phyloP scores from a whole-genome alignment of 1,284 basidiomycete genomes.

The Malassezia brasiliensis region DNA sequence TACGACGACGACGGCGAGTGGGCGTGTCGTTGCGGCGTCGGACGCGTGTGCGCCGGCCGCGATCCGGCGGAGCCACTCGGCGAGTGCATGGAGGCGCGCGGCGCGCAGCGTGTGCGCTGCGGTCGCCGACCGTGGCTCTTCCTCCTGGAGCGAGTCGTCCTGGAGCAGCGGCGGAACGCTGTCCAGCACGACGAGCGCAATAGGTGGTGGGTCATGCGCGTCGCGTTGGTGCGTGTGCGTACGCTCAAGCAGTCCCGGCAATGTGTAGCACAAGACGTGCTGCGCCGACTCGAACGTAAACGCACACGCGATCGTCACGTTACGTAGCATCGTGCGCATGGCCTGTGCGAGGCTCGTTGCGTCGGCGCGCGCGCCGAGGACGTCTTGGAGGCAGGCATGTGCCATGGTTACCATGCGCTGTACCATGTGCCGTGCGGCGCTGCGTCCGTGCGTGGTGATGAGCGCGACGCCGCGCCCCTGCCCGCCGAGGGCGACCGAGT shows the following conservation, averaged over 20 bases:
- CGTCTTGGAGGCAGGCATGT: neutral
- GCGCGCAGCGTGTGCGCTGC: slow-evolving; percentile 18
- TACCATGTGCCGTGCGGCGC: slow-evolving; percentile 15
- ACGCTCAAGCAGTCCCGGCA: slow-evolving; percentile 22
- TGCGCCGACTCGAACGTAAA: slow-evolving; percentile 18
- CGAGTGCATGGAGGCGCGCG: slow-evolving; percentile 21
- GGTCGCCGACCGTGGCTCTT: neutral
- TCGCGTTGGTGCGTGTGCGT: neutral
- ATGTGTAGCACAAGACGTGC: slow-evolving; percentile 30
- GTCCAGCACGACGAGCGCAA: slow-evolving; percentile 24
- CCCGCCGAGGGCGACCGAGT: neutral
- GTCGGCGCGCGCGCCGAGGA: neutral
- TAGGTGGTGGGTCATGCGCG: neutral
- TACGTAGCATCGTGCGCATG: slow-evolving; percentile 7
- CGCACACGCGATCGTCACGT: slow-evolving; percentile 14
- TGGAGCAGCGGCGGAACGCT: slow-evolving; percentile 33
- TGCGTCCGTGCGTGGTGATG: slow-evolving; percentile 10
- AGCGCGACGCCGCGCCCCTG: slow-evolving; percentile 9
- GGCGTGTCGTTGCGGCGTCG: neutral
- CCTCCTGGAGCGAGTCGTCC: slow-evolving; percentile 21
- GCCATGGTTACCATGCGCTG: slow-evolving; percentile 18
- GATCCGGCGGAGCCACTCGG: slow-evolving; percentile 22
- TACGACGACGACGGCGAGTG: slow-evolving; percentile 23
- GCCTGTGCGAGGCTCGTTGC: neutral
- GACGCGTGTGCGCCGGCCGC: neutral